These are phyloP conservation scores for Tardiomyces digboiensis DNA, from an alignment of 1,139 yeast species.

Conservation along the genomic window DNA sequence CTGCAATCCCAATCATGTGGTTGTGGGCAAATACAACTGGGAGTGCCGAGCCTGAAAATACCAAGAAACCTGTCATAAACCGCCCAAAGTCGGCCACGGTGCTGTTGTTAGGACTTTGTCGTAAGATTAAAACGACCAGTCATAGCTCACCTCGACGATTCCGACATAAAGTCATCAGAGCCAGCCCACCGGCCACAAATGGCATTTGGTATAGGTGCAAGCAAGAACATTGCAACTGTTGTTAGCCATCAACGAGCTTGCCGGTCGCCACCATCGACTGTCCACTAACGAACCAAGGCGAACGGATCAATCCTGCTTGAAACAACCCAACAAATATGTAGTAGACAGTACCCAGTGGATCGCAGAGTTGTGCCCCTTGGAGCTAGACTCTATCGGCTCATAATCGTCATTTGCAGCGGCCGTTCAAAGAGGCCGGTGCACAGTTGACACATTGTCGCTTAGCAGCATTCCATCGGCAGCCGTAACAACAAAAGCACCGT, in stretches of 20 bases:
- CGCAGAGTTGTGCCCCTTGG: no score
- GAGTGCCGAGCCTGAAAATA: constrained; percentile 56
- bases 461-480: no score
- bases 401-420: no score
- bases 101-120: constrained; percentile 6
- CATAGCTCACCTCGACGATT: constrained; percentile 15
- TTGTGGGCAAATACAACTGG: constrained; percentile 63
- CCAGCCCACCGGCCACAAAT: constrained; percentile 33
- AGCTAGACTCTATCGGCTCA: no score
- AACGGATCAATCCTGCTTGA: no score
- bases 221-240: constrained; percentile 33
- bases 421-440: no score
- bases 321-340: no score
- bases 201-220: constrained; percentile 66
- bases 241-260: constrained; percentile 1
- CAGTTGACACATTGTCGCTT: no score
- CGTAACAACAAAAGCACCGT: no score
- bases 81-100: constrained; percentile 53
- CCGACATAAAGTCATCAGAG: constrained; percentile 40
- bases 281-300: no score
- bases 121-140: neutral
- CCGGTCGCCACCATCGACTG: constrained; percentile 9
- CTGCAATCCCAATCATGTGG: constrained; percentile 45
- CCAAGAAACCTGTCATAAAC: constrained; percentile 56
- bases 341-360: no score